Percentiles rank a stretch among this genome's conserved stretches.
Evolutionary conservation across 2,329 filamentous ascomycete species (phyloP).

Genomic region (Aureobasidium sp.): DNA sequence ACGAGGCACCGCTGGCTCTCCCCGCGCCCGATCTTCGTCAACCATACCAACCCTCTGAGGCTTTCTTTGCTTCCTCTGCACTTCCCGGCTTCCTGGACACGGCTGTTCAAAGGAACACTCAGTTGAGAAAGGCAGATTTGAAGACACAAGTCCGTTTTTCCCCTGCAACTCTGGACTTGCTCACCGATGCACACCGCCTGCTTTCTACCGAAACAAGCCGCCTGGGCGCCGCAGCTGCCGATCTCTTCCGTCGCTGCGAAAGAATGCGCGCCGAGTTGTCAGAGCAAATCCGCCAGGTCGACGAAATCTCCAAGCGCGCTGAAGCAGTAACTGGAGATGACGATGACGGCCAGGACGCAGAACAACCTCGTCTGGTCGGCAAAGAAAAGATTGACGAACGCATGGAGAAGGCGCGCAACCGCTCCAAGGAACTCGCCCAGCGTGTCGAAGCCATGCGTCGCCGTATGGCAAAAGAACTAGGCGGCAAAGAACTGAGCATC

Average conservation of each 20-base stretch:
- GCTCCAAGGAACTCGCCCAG: constrained; percentile 51
- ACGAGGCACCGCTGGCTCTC: constrained; percentile 19
- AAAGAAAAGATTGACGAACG: constrained; percentile 52
- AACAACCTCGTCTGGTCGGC: constrained; percentile 23
- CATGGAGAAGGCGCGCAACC: constrained; percentile 47
- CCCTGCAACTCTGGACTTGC: constrained; percentile 61
- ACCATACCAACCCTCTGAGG: constrained; percentile 56
- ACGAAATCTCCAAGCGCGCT: constrained; percentile 58
- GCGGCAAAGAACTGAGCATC: constrained; percentile 52
- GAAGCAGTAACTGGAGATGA: constrained; percentile 59
- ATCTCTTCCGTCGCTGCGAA: constrained; percentile 65
- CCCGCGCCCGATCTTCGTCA: constrained; percentile 56
- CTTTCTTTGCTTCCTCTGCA: constrained; percentile 51
- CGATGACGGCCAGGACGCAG: constrained; percentile 32
- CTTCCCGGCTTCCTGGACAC: constrained; percentile 51
- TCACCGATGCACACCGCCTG: constrained; percentile 66
- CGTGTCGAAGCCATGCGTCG: constrained; percentile 54
- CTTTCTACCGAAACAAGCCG: constrained; percentile 62
- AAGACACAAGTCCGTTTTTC: constrained; percentile 64
- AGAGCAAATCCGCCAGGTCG: constrained; percentile 60
- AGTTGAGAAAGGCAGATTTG: constrained; percentile 54
- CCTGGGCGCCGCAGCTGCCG: constrained; percentile 62
- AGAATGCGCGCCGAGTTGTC: constrained; percentile 60
- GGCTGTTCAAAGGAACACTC: constrained; percentile 42
- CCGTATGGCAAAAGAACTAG: constrained; percentile 39